Conservation (phyloP, 2,329 filamentous ascomycete genomes). For the Aureobasidium lini region DNA sequence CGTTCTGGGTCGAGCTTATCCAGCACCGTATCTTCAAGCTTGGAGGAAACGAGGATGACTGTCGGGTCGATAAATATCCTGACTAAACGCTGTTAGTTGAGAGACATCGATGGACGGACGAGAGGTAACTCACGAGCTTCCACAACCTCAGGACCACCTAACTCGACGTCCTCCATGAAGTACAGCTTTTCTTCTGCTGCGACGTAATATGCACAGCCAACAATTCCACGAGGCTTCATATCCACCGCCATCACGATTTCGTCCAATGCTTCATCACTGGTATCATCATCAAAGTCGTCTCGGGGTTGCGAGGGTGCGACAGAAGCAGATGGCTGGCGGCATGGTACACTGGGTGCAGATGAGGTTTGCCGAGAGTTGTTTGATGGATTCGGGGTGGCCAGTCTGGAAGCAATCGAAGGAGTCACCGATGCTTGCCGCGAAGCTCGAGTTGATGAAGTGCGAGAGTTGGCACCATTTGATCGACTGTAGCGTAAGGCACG, state of each 20-base stretch:
- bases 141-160: constrained; percentile 58
- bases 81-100: constrained; percentile 35
- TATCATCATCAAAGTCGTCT: constrained; percentile 25
- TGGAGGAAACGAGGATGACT: constrained; percentile 49
- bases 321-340: background rate
- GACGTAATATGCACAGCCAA: constrained; percentile 81
- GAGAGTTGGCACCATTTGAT: background rate
- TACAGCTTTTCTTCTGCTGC: constrained; percentile 62
- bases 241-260: constrained; percentile 78
- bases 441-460: background rate
- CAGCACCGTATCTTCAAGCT: constrained; percentile 44
- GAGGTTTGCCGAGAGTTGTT: background rate
- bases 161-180: constrained; percentile 67
- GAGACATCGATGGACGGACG: too few relatives aligned
- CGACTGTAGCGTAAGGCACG: background rate
- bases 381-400: background rate
- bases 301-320: background rate
- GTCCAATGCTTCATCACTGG: constrained; percentile 43
- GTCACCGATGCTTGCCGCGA: background rate
- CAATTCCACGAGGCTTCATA: constrained; percentile 57
- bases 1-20: constrained; percentile 37
- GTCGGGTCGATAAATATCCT: constrained; percentile 56
- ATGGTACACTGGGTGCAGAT: background rate
- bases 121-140: constrained; percentile 33
- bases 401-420: background rate